Evolutionary conservation across 2,329 filamentous ascomycete genomes (phyloP), one percentile per base, ranked within the genome.

Genomic region (Bertia moriformis): DNA sequence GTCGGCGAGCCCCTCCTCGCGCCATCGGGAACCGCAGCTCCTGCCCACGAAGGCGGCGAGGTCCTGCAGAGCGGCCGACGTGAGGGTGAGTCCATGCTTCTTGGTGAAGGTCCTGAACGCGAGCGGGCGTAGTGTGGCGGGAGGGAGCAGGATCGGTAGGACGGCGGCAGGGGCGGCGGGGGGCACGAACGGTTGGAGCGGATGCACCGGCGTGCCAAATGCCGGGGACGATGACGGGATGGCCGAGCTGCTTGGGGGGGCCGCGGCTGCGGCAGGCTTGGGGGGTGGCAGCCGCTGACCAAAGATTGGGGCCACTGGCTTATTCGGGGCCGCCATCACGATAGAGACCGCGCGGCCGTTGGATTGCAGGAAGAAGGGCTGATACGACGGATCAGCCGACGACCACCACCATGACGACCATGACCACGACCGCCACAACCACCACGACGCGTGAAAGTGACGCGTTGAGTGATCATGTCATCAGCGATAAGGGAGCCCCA

Each of bases 51-150:
- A 98, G 1, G 74, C 71, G 15, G 91, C 88, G 20, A 98, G 69
- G 37, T 84, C 75, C 56, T 89, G 79, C 4, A 98, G 65, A 0
- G 91, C 86, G 0, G 87, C 77, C 0, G 89, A 91, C 4, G 84
- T 88, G 39, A 98, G 73, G 0, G 87, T 96, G 41, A 98, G 67
- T 49, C 89, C 93, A 61, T 98, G 86, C 54, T 96, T 98, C 59
- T 95, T 95, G 2, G 91, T 96, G 48, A 98, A 93, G 0, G 85
- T 93, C 37, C 91, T 78, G 53, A 98, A 96, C 5, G 91, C 93
- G 17, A 96, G 69, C 2, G 91, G 89, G 44, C 93, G 73, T 30
- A 98, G 65, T 0, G 84, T 93, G 7, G 86, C 76, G 0, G 88
- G 83, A 3, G 89, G 88, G 3, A 98, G 77, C 24, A 93, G 69